Base-by-base conservation (phyloP, 2,329 filamentous ascomycete genomes). In the Pseudogymnoascus sp. region DNA sequence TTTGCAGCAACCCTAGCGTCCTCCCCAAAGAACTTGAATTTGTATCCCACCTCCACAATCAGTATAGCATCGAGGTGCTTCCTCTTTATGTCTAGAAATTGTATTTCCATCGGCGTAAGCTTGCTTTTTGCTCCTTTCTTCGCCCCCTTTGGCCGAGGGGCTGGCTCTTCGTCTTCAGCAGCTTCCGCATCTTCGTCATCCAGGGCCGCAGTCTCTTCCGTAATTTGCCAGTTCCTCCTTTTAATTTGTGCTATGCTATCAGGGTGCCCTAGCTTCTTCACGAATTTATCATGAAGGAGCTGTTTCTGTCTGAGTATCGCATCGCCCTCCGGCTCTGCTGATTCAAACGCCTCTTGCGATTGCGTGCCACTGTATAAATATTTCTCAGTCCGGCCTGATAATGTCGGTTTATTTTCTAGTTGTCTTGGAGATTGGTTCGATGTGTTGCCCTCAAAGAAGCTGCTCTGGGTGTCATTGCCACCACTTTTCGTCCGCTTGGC, bases 21-120 rank as follows among this genome's bases (percentile, higher is more conserved):
- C 70, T 97, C 93, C 9, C 94, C 94, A 71, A 96, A 96, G 77
- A 99, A 96, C 35, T 89, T 87, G 75, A 96, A 99, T 73, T 99
- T 99, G 77, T 99, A 99, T 58, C 94, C 94, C 7, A 97, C 94
- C 73, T 99, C 93, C 59, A 97, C 86, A 11, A 97, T 89, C 60
- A 99, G 80, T 18, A 99, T 70, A 0, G 93, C 94, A 71, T 97
- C 94, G 77, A 91, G 82, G 71, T 97, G 87, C 67, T 93, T 90
- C 63, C 86, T 82, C 76, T 99, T 99, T 74, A 99, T 96, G 16
- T 96, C 92, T 5, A 99, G 81, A 62, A 96, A 89, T 70, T 97
- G 94, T 39, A 89, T 83, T 73, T 97, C 92, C 86, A 99, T 89
- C 0, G 94, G 94, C 0, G 94, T 99, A 63, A 99, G 82, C 72